Conservation (phyloP, 192 early-diverging fungal genomes). For the Mortierella alpina region DNA sequence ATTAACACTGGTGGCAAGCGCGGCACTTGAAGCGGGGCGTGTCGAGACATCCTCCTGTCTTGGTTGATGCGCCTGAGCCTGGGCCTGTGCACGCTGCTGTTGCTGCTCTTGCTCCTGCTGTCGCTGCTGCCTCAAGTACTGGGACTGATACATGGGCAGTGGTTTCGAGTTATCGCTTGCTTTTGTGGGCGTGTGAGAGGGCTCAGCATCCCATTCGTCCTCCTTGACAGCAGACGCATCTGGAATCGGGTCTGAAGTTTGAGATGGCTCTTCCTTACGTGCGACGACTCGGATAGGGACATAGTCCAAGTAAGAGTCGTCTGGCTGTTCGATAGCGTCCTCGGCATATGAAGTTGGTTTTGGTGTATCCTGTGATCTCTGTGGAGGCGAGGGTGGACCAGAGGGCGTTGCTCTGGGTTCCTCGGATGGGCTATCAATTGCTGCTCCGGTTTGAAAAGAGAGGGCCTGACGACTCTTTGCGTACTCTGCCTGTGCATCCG, state of each 20-base stretch:
- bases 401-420: not conserved
- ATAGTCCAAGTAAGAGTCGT: slow-evolving; percentile 31
- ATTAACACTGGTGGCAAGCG: slow-evolving; percentile 19
- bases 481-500: slow-evolving; percentile 39
- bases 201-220: slow-evolving; percentile 42
- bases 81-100: slow-evolving; percentile 2
- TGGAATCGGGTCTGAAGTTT: not conserved
- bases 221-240: slow-evolving; percentile 21
- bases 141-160: slow-evolving; percentile 33
- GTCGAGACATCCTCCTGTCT: slow-evolving; percentile 7
- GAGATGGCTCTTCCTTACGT: slow-evolving; percentile 25
- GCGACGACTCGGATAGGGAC: slow-evolving; percentile 42
- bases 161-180: not conserved
- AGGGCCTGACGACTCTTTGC: slow-evolving; percentile 44
- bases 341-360: not conserved
- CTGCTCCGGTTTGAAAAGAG: slow-evolving; percentile 36
- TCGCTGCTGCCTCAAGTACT: slow-evolving; percentile 34
- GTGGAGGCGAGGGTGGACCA: slow-evolving; percentile 28
- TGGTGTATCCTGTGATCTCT: slow-evolving; percentile 9
- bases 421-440: slow-evolving; percentile 1
- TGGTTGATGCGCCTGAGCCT: slow-evolving; percentile 3
- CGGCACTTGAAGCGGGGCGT: slow-evolving; percentile 7
- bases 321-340: not conserved
- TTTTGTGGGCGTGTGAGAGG: slow-evolving; percentile 6
- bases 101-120: slow-evolving; percentile 1